Conservation (phyloP, 164 flowering plant genomes). For the Cinnamomum micranthum region DNA sequence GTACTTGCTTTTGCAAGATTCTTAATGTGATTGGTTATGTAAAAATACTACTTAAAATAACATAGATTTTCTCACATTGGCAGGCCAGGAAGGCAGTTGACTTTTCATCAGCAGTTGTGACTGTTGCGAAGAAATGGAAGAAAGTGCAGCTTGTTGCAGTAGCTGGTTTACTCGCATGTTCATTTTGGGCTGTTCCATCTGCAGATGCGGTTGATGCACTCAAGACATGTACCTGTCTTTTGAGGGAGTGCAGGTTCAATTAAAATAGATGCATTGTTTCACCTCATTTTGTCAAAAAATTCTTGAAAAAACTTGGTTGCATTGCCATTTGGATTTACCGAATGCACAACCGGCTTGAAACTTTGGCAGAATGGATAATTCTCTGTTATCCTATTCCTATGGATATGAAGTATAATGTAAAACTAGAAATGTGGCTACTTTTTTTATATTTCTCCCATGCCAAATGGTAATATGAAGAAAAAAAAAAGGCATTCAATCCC, state of each 20-base stretch:
- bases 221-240: constrained; percentile 74
- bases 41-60: neutral
- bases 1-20: neutral
- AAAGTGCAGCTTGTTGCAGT: constrained; percentile 28
- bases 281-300: neutral
- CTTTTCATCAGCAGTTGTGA: neutral
- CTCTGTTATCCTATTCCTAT: neutral
- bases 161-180: constrained; percentile 42
- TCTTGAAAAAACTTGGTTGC: neutral
- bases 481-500: neutral
- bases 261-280: neutral
- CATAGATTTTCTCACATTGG: neutral
- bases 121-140: constrained; percentile 33
- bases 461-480: neutral
- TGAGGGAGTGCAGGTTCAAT: constrained; percentile 74
- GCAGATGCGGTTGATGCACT: constrained; percentile 77
- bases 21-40: neutral
- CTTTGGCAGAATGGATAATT: neutral
- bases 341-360: neutral
- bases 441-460: neutral
- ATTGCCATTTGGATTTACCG: neutral
- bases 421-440: neutral
- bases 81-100: neutral
- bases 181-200: constrained; percentile 47
- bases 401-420: neutral